phyloP scores from a whole-genome alignment of 2,329 filamentous ascomycete genomes.

The Decorospora gaudefroyi region DNA sequence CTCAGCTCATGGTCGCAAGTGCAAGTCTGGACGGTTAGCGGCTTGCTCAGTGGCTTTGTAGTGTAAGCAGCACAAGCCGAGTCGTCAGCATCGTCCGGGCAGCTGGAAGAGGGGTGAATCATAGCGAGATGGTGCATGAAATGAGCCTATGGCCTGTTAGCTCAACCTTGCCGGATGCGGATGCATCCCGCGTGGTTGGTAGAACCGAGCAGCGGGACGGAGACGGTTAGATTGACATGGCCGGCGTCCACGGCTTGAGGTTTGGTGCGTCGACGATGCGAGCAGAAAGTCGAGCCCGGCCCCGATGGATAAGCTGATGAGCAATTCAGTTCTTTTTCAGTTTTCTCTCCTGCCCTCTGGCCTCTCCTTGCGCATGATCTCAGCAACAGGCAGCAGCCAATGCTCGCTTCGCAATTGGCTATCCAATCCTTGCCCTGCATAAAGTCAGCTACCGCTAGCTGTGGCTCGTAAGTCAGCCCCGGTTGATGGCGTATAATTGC shows the following conservation, averaged over 20 bases:
- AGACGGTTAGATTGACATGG: constrained; percentile 20
- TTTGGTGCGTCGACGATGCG: constrained; percentile 27
- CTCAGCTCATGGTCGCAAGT: not conserved
- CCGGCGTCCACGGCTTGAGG: constrained; percentile 18
- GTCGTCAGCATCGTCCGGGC: constrained; percentile 17
- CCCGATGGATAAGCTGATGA: constrained; percentile 10
- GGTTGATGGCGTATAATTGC: constrained; percentile 14
- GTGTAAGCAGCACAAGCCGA: constrained; percentile 16
- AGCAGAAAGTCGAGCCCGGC: constrained; percentile 12
- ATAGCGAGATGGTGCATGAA: constrained; percentile 22
- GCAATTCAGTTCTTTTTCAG: constrained; percentile 1
- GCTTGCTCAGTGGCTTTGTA: not conserved
- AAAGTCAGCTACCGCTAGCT: constrained; percentile 21
- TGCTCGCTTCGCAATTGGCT: constrained; percentile 12
- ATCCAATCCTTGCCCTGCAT: constrained; percentile 21
- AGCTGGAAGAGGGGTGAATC: constrained; percentile 17
- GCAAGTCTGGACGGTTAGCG: constrained; percentile 3
- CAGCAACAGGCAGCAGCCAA: constrained; percentile 5
- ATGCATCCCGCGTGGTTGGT: too few species aligned
- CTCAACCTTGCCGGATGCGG: constrained; percentile 17
- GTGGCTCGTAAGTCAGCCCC: constrained; percentile 40
- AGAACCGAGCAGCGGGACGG: constrained; percentile 23
- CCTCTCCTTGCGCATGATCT: not conserved
- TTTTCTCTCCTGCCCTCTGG: constrained; percentile 1
- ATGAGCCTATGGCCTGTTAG: constrained; percentile 3